Conservation (phyloP, 2,329 filamentous ascomycete species). For the Grosmannia clavigera region DNA sequence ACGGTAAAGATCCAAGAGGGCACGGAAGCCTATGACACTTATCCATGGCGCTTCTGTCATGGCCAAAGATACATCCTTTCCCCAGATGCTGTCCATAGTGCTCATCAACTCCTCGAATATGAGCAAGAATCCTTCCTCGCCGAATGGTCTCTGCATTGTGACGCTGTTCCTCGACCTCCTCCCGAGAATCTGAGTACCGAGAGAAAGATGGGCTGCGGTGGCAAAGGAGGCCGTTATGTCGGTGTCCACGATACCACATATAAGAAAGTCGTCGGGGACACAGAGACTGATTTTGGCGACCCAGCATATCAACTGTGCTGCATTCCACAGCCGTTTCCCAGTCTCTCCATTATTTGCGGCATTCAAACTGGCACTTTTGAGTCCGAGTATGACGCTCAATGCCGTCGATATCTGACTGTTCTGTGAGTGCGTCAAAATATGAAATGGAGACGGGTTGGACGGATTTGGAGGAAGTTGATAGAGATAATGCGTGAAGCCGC, state of each 20-base stretch:
- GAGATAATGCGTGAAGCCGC: constrained; percentile 4
- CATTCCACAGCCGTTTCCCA: background rate
- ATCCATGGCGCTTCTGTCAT: background rate
- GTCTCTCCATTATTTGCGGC: background rate
- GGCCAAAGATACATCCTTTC: background rate
- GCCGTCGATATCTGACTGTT: constrained; percentile 5
- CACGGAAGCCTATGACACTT: constrained; percentile 5
- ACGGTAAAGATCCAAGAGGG: constrained; percentile 2
- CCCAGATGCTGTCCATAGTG: constrained; percentile 1
- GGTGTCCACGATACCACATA: constrained; percentile 6
- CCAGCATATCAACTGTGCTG: constrained; percentile 1
- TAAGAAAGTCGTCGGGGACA: constrained; percentile 5
- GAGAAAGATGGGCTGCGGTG: constrained; percentile 5
- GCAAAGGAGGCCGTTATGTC: constrained; percentile 4
- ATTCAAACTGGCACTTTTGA: background rate
- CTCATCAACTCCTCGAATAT: constrained; percentile 3
- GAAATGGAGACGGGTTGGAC: constrained; percentile 4
- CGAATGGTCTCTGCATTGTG: background rate
- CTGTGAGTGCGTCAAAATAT: constrained; percentile 4
- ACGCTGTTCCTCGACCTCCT: background rate
- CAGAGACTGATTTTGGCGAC: constrained; percentile 4
- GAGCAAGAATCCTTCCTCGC: constrained; percentile 5
- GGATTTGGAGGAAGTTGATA: constrained; percentile 5
- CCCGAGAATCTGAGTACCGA: constrained; percentile 3
- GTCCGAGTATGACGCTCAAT: background rate